Base-by-base conservation (phyloP, 2,329 filamentous ascomycete genomes). In the Trichoderma endophyticum region DNA sequence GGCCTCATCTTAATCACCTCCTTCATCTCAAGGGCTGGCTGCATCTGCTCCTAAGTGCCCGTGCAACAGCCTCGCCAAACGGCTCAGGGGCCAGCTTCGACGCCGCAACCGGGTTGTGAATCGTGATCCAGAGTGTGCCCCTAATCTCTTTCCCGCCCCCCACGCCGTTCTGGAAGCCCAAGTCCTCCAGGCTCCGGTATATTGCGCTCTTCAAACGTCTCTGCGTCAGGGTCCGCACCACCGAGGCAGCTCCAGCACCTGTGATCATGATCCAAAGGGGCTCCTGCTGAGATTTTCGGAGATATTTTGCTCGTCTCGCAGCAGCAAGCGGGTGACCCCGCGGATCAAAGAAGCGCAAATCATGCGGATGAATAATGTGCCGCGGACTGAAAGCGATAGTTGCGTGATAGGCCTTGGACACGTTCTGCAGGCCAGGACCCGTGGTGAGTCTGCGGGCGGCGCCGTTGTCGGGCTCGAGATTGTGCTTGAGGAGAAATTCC, bases 221-320 rank as follows among this genome's bases (percentile, higher is more conserved):
- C 71, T 74, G 72, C 12, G 76, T 75, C 21, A 77, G 65, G 24
- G 67, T 73, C 34, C 77, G 76, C 28, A 82, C 78, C 4, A 82
- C 74, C 1, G 59, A 59, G 9, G 64, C n/a, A 24, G n/a, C 62
- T 11, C 66, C 73, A 3, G 71, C 70, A 12, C 63, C 36, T 24
- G 77, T 76, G 2, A 76, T 73, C 54, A 79, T 75, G 9, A 81
- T 70, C 81, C 81, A 83, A 18, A 83, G 74, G 34, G 80, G 78
- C 51, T 79, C 72, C 26, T 79, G 73, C 11, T 65, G 65, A 4
- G 74, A 24, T 71, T 77, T 80, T 2, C 71, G 73, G n/a, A 75
- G 76, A 71, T 80, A 81, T 28, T 76, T 74, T 36, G 70, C 63
- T 63, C 78, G 77, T n/a, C 78, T 73, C 34, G 73, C 59, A 2